phyloP scores from a whole-genome alignment of 2,329 filamentous ascomycete species.

The Beauveria rudraprayagi region DNA sequence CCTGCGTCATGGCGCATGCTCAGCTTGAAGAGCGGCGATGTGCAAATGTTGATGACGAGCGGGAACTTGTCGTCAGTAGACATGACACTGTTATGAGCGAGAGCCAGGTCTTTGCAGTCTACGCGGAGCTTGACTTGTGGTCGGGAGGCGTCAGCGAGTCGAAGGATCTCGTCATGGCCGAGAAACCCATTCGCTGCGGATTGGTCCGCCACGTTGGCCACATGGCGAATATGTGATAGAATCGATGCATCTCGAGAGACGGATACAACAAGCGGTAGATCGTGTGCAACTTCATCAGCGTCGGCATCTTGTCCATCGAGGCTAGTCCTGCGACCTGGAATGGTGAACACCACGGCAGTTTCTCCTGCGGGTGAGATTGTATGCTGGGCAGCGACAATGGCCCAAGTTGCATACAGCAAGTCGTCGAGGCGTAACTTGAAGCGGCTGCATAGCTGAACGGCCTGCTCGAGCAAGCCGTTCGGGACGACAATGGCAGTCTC shows the following conservation, averaged over 20 bases:
- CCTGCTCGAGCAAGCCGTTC: background rate
- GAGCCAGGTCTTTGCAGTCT: background rate
- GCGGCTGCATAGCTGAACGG: background rate
- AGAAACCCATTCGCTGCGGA: background rate
- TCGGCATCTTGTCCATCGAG: background rate
- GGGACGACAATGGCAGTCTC: background rate
- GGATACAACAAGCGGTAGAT: background rate
- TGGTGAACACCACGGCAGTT: background rate
- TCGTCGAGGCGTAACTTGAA: background rate
- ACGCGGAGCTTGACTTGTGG: background rate
- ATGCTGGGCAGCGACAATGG: background rate
- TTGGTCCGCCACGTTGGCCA: background rate
- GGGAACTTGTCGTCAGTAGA: background rate
- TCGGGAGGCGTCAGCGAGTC: background rate
- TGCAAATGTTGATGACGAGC: background rate
- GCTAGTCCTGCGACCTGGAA: background rate
- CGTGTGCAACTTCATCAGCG: background rate
- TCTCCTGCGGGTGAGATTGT: background rate
- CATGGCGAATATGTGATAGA: background rate
- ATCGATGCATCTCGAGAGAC: background rate
- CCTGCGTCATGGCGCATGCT: background rate
- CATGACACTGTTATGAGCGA: background rate
- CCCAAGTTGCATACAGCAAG: background rate
- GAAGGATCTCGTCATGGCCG: background rate
- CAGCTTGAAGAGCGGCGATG: background rate